Conservation (phyloP, 345 rosid species). For the Geranium rotundifolium region DNA sequence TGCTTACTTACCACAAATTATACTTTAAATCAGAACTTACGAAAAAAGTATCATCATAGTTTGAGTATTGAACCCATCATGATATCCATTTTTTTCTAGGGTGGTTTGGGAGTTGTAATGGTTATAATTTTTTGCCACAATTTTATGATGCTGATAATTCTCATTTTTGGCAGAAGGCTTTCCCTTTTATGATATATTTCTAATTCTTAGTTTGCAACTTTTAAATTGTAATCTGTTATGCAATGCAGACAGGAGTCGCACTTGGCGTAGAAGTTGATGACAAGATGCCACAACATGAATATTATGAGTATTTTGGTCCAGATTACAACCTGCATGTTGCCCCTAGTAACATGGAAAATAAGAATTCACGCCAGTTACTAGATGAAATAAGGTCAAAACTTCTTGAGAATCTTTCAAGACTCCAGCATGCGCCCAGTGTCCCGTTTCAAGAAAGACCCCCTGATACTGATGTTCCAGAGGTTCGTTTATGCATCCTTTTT, state of each 20-base stretch:
- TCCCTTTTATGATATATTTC: neutral
- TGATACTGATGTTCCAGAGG: slow-evolving; percentile 72
- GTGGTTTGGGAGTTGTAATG: too few relatives aligned
- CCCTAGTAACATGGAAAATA: slow-evolving; percentile 2
- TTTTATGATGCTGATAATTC: neutral
- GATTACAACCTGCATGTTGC: slow-evolving; percentile 40
- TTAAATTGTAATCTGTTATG: slow-evolving; percentile 7
- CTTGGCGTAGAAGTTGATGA: slow-evolving; percentile 68
- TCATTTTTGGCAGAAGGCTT: neutral
- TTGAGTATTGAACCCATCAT: too few relatives aligned
- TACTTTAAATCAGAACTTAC: too few relatives aligned
- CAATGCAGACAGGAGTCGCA: slow-evolving; percentile 54
- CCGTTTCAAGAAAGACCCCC: slow-evolving; percentile 87
- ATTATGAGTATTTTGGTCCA: slow-evolving; percentile 70
- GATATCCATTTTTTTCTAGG: too few relatives aligned
- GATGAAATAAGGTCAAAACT: slow-evolving; percentile 75
- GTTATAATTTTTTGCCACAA: too few relatives aligned
- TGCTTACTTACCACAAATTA: too few relatives aligned
- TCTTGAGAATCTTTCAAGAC: slow-evolving; percentile 79
- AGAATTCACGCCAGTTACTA: slow-evolving; percentile 54
- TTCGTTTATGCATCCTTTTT: slow-evolving; percentile 12
- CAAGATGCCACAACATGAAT: slow-evolving; percentile 76
- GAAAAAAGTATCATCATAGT: too few relatives aligned
- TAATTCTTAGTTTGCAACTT: neutral
- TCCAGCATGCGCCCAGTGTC: slow-evolving; percentile 96